Base-by-base conservation (phyloP, 164 flowering plant genomes). In the Paratinospora sagittata region DNA sequence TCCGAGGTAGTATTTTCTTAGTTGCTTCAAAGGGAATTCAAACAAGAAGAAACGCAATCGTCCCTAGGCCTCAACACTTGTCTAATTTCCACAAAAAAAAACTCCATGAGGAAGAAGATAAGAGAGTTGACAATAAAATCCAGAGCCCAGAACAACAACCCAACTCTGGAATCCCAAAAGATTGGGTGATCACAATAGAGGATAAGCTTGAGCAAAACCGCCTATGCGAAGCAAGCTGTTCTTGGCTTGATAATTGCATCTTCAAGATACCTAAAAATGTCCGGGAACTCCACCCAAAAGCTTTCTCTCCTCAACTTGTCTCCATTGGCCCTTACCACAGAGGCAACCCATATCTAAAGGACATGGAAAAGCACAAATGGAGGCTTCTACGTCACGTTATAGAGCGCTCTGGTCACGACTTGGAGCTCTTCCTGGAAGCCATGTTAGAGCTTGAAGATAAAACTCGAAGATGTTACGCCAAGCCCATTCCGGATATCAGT, bases 321-420 rank as follows among this genome's bases (percentile, higher is more conserved):
- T 74, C 72, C 49, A 63, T 74, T 8, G 76, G 76, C 6, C 76
- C 76, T 43, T 79, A 75, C 57, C 86, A 83, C 68, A 79, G 73
- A 13, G 77, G 77, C 27, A 68, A 65, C 66, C 36, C 8, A 2
- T 45, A 69, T 7, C 78, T 79, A 0, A 61, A 70, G 24, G 33
- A 19, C 63, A 81, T 81, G 86, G 84, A 84, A 11, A 76, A 41
- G 39, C 83, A 81, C 62, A 81, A 84, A 27, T 78, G 80, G 83
- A 63, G 84, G 10, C 66, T 81, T 8, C 70, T 79, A 19, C 72
- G 71, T 33, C 80, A 55, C 17, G 72, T 77, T 12, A 73, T 83
- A 14, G 73, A 77, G 39, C 75, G 82, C 0, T 73, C 69, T 0
- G 41, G 67, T n/a, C 80, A 75, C 26, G 27, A 30, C 0, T 67